These are phyloP conservation scores for Leccinum olivaceopallidum DNA, from an alignment of 768 basidiomycete genomes.

Conservation along the genomic window DNA sequence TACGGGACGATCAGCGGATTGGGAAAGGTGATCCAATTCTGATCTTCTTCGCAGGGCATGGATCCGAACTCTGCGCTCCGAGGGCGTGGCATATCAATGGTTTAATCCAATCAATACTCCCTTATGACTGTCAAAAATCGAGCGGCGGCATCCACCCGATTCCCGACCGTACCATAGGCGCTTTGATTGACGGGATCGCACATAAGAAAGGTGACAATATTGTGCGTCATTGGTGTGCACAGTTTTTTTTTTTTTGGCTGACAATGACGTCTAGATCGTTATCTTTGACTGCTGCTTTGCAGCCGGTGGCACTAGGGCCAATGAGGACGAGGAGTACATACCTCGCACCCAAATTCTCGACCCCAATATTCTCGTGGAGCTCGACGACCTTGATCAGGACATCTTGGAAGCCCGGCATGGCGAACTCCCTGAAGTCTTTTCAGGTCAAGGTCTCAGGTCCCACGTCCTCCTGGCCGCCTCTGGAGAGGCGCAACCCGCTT, in stretches of 20 bases:
- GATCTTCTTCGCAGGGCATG: conserved; percentile 49
- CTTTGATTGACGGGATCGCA: conserved; percentile 38
- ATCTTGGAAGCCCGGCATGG: conserved; percentile 24
- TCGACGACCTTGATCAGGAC: conserved; percentile 25
- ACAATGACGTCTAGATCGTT: conserved; percentile 34
- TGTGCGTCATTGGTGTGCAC: conserved; percentile 25
- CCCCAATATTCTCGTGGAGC: not conserved
- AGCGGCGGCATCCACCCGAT: conserved; percentile 32
- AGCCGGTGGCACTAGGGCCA: conserved; percentile 31
- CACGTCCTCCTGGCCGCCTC: conserved; percentile 48
- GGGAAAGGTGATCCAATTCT: conserved; percentile 35
- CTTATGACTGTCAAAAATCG: conserved; percentile 32
- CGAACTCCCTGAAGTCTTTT: conserved; percentile 20
- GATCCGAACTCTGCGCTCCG: conserved; percentile 36
- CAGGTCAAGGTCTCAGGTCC: conserved; percentile 31
- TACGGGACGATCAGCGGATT: conserved; percentile 29
- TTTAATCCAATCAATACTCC: conserved; percentile 30
- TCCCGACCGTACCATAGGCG: conserved; percentile 44
- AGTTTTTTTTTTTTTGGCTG: not conserved
- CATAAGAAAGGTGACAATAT: conserved; percentile 44
- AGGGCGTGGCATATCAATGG: conserved; percentile 21
- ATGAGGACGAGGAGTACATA: not conserved
- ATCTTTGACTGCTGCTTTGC: conserved; percentile 50
- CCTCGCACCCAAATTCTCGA: conserved; percentile 11
- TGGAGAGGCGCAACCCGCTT: conserved; percentile 35